A percentile compares a stretch with the other conserved stretches of the same genome.
Evolutionary conservation across 805 yeast genomes (phyloP).

Genomic region (Metschnikowia aberdeeniae): DNA sequence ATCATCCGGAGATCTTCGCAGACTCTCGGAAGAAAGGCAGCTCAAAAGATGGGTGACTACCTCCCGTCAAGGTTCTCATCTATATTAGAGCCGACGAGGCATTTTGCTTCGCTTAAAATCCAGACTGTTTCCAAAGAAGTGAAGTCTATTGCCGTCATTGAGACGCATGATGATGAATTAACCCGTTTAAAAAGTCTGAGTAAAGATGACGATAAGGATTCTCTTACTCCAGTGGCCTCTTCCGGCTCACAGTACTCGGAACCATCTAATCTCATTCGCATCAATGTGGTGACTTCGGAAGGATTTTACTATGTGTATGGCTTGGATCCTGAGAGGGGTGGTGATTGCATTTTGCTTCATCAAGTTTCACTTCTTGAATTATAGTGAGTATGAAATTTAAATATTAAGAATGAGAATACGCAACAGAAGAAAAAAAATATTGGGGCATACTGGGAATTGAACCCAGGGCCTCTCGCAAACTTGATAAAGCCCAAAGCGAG

Average conservation of each 20-base stretch:
- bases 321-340: constrained; percentile 83
- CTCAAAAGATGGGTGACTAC: constrained; percentile 84
- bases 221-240: constrained; percentile 3
- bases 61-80: constrained; percentile 78
- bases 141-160: constrained; percentile 45
- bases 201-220: constrained; percentile 13
- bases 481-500: constrained; percentile 17
- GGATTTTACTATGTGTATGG: constrained; percentile 81
- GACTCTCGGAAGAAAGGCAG: constrained; percentile 72
- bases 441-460: constrained; percentile 19
- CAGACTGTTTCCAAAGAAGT: constrained; percentile 37
- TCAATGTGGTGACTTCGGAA: constrained; percentile 71
- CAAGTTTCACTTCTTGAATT: constrained; percentile 55
- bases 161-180: constrained; percentile 28
- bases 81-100: constrained; percentile 83
- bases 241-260: constrained; percentile 8
- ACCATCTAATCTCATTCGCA: constrained; percentile 37
- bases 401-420: no score
- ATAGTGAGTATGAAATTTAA: neutral
- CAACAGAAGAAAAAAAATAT: neutral
- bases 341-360: constrained; percentile 78
- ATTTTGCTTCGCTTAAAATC: constrained; percentile 83
- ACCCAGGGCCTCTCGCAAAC: constrained; percentile 19
- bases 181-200: constrained; percentile 22
- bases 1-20: constrained; percentile 76